Evolutionary conservation across 306 rosid species (phyloP).

Genomic region (Neltuma alba): DNA sequence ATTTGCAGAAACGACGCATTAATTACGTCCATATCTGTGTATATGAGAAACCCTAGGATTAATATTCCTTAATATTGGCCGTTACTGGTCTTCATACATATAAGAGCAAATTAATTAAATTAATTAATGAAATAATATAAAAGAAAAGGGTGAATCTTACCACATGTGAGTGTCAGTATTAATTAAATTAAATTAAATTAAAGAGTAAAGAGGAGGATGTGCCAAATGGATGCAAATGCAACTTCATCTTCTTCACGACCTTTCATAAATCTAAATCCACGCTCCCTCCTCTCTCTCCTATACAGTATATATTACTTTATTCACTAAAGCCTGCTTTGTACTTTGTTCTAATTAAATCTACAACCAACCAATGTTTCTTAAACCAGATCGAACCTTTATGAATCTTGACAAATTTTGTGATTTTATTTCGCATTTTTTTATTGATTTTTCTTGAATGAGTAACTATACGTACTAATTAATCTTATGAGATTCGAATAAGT

Average conservation of each 20-base stretch:
- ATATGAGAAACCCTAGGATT: no score
- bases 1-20: no score
- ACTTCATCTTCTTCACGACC: not conserved
- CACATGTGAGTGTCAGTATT: not conserved
- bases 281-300: not conserved
- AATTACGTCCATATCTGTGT: no score
- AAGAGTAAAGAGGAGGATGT: not conserved
- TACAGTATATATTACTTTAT: no score
- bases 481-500: not conserved
- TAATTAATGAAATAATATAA: not conserved
- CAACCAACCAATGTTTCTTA: no score
- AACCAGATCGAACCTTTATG: not conserved
- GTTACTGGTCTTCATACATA: no score
- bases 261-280: not conserved
- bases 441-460: not conserved
- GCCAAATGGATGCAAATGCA: not conserved
- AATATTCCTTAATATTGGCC: no score
- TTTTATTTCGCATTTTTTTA: not conserved
- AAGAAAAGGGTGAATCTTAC: not conserved
- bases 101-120: no score
- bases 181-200: no score
- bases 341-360: no score
- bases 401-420: not conserved
- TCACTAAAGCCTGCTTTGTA: no score
- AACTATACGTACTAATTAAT: no score